These are phyloP conservation scores for Leishmania gerbilli DNA, from an alignment of 208 protist species.

Conservation along the genomic window DNA sequence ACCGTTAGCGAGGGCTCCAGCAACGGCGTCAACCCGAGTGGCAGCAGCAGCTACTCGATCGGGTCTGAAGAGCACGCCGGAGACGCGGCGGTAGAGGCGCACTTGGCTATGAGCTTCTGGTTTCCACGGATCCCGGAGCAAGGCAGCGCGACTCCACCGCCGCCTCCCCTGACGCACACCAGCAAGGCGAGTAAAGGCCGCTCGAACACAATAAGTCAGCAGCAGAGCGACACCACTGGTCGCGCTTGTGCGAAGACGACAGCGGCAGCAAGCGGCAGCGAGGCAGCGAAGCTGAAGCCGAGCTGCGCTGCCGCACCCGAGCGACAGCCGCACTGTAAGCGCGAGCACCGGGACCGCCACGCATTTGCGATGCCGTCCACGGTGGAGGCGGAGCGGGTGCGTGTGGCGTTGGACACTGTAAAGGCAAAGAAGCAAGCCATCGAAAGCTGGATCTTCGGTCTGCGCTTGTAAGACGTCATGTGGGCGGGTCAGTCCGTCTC, in stretches of 20 bases:
- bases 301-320: background rate
- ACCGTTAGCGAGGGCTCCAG: background rate
- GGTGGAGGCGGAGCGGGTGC: conserved; percentile 15
- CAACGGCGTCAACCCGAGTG: background rate
- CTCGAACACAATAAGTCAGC: background rate
- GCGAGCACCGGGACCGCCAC: background rate
- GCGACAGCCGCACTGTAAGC: background rate
- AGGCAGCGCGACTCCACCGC: background rate
- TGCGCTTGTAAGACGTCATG: background rate
- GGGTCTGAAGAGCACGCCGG: background rate
- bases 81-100: background rate
- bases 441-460: conserved; percentile 24
- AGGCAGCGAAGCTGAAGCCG: background rate
- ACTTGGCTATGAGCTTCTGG: background rate
- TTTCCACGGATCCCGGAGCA: background rate
- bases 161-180: background rate
- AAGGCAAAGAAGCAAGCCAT: conserved; percentile 32
- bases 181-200: background rate
- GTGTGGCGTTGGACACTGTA: conserved; percentile 21
- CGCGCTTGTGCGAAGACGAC: background rate
- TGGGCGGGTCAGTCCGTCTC: background rate
- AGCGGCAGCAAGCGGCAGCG: background rate
- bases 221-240: background rate
- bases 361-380: background rate
- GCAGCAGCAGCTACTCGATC: background rate